A percentile compares a stretch with the other conserved stretches of the same genome.
Evolutionary conservation across 75 land plant genomes (phyloP).

Genomic region (Azolla pinnata): DNA sequence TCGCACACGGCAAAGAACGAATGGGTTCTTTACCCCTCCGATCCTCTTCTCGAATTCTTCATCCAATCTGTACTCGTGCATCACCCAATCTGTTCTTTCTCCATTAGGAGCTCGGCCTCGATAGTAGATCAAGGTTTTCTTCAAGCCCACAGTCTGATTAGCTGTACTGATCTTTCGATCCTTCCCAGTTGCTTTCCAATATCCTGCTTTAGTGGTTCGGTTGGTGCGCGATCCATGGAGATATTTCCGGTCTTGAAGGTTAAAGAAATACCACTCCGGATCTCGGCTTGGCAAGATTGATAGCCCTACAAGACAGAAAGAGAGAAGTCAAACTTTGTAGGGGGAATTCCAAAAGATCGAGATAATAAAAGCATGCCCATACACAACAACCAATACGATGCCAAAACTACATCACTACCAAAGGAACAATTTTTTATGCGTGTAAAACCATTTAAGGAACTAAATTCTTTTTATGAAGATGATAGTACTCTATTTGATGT

Average conservation of each 20-base stretch:
- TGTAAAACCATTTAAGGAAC: too few species aligned
- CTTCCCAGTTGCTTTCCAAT: constrained; percentile 11
- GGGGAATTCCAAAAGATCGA: too few species aligned
- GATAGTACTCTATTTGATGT: too few species aligned
- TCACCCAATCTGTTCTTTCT: constrained; percentile 5
- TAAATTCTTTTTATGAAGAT: too few species aligned
- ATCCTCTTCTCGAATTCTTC: neutral
- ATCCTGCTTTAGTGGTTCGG: constrained; percentile 10
- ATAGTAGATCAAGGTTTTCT: constrained; percentile 7
- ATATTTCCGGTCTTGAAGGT: neutral
- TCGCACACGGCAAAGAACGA: constrained; percentile 19
- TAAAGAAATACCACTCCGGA: constrained; percentile 14
- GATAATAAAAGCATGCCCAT: too few species aligned
- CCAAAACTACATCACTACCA: too few species aligned
- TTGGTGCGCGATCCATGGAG: constrained; percentile 11
- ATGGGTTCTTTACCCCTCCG: constrained; percentile 5
- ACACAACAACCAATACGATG: too few species aligned
- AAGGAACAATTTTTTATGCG: too few species aligned
- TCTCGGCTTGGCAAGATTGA: too few species aligned
- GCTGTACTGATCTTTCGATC: neutral
- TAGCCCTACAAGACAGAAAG: too few species aligned
- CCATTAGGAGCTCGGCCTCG: constrained; percentile 1
- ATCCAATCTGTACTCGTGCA: constrained; percentile 8
- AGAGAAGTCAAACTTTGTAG: too few species aligned
- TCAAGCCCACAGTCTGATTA: neutral